Conservation (phyloP, 225 moss, liverwort and hornwort species). For the Bryum argenteum region DNA sequence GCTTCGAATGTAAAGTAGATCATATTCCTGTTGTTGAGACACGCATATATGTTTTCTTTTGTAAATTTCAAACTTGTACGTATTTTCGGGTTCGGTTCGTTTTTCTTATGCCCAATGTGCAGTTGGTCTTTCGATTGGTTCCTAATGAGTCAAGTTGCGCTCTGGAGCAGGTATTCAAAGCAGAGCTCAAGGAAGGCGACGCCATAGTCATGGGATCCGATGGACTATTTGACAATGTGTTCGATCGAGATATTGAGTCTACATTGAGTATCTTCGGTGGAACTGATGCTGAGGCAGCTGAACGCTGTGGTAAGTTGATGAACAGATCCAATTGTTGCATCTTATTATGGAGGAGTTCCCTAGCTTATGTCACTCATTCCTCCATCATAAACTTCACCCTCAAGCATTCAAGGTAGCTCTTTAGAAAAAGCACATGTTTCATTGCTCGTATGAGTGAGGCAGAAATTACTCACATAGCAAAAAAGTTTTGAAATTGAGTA, state of each 20-base stretch:
- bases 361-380: background rate
- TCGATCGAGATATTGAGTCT: conserved; percentile 77
- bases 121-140: conserved; percentile 9
- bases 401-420: background rate
- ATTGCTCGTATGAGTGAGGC: no score
- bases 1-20: no score
- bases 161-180: conserved; percentile 69
- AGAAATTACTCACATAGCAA: no score
- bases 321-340: background rate
- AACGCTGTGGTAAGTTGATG: conserved; percentile 58
- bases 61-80: no score
- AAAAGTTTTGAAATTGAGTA: no score
- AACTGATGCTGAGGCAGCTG: conserved; percentile 64
- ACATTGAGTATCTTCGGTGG: conserved; percentile 59
- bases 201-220: conserved; percentile 94
- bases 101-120: no score
- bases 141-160: conserved; percentile 12
- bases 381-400: background rate
- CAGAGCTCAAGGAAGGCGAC: conserved; percentile 80
- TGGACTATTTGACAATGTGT: conserved; percentile 96
- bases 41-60: no score
- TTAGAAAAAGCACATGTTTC: background rate
- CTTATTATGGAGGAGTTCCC: background rate
- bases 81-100: no score
- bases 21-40: no score